phyloP scores from a whole-genome alignment of 2,329 filamentous ascomycete species.

The Herpotrichia juniperi region DNA sequence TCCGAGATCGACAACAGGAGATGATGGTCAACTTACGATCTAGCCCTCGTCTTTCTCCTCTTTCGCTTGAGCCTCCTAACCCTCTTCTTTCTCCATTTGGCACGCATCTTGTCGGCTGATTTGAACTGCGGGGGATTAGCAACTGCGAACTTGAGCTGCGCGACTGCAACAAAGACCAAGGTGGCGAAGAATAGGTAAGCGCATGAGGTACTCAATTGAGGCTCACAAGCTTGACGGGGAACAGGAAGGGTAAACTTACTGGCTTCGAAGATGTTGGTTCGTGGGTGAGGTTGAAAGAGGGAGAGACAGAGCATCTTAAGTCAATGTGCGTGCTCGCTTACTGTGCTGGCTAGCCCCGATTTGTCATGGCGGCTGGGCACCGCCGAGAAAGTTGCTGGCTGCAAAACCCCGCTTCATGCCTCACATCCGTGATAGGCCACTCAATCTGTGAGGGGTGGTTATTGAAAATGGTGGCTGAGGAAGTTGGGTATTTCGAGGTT shows the following conservation, averaged over 20 bases:
- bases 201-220: conserved; percentile 32
- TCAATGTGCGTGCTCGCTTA: conserved; percentile 34
- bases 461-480: conserved; percentile 30
- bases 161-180: conserved; percentile 10
- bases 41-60: conserved; percentile 99
- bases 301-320: conserved; percentile 25
- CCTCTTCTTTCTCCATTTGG: conserved; percentile 99
- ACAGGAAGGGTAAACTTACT: conserved; percentile 37
- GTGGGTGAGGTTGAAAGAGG: conserved; percentile 42
- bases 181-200: conserved; percentile 8
- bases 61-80: conserved; percentile 99
- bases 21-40: conserved; percentile 74
- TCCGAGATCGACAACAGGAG: background rate
- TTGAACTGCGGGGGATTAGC: conserved; percentile 33
- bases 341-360: conserved; percentile 3
- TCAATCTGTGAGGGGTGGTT: background rate
- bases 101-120: conserved; percentile 71
- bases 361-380: conserved; percentile 8
- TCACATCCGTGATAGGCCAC: background rate
- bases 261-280: conserved; percentile 51
- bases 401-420: conserved; percentile 3
- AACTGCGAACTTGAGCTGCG: conserved; percentile 18
- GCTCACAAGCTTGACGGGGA: conserved; percentile 5
- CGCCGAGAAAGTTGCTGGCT: background rate
- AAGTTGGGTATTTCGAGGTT: conserved; percentile 37